These are phyloP conservation scores for Silene vulgaris DNA, from an alignment of 179 eudicot genomes.

Conservation along the genomic window DNA sequence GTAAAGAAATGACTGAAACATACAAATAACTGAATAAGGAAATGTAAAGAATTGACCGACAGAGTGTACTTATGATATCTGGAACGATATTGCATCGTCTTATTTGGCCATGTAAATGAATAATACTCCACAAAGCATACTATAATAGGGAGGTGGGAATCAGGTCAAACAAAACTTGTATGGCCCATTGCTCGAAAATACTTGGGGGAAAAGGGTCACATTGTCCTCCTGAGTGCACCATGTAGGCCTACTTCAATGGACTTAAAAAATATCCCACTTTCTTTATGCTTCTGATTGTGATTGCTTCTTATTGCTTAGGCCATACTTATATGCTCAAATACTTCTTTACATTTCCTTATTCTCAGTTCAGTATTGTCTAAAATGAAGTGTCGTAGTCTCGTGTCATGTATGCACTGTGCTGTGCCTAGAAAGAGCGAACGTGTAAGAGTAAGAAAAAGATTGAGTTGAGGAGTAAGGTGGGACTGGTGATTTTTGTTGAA, in stretches of 20 bases:
- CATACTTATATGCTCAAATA: not conserved
- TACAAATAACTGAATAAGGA: too few species aligned
- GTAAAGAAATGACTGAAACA: too few species aligned
- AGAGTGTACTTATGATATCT: too few species aligned
- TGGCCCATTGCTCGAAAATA: conserved; percentile 24
- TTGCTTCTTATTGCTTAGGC: conserved; percentile 11
- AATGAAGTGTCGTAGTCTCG: too few species aligned
- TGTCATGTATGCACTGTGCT: not conserved
- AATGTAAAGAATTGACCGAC: too few species aligned
- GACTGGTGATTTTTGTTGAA: conserved; percentile 6
- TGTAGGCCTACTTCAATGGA: conserved; percentile 23
- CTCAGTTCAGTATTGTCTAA: too few species aligned
- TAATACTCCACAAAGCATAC: not conserved
- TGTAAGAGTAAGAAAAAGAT: not conserved
- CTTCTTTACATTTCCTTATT: too few species aligned
- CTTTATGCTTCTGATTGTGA: conserved; percentile 16
- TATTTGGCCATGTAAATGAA: too few species aligned
- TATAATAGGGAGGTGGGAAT: conserved; percentile 5
- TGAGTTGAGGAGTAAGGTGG: conserved; percentile 4
- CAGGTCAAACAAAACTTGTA: conserved; percentile 13
- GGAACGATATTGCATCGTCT: too few species aligned
- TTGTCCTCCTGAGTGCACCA: conserved; percentile 25
- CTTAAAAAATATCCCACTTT: conserved; percentile 5
- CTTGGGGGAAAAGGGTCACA: conserved; percentile 18
- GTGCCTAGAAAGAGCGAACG: conserved; percentile 5